Percentiles rank a stretch among this genome's conserved stretches.
These are phyloP conservation scores for Aspergillus sp. DNA, from an alignment of 2,329 filamentous ascomycete species.

Conservation along the genomic window DNA sequence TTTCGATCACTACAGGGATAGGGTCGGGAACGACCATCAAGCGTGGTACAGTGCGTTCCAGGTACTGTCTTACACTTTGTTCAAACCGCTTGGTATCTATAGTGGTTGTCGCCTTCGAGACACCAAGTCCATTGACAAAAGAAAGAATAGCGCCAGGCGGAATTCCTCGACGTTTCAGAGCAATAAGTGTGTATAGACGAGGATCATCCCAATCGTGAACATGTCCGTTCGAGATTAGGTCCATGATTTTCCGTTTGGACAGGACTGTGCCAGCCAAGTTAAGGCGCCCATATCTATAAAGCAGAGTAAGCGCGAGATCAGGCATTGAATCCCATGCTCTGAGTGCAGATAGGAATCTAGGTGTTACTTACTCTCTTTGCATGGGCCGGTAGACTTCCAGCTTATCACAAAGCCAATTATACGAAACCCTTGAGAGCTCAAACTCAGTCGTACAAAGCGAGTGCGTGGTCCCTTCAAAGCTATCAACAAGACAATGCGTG, in stretches of 20 bases:
- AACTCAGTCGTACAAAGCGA: not conserved
- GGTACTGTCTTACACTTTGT: not conserved
- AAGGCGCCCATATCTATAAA: slow-evolving; percentile 62
- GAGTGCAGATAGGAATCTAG: too few species aligned
- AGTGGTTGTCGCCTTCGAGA: slow-evolving; percentile 66
- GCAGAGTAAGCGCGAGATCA: too few species aligned
- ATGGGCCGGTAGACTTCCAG: not conserved
- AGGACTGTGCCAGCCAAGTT: slow-evolving; percentile 82
- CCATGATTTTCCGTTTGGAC: slow-evolving; percentile 78
- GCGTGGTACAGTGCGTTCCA: not conserved
- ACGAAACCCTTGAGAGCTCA: not conserved
- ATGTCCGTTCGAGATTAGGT: slow-evolving; percentile 70
- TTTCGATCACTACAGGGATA: not conserved
- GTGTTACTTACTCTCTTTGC: not conserved
- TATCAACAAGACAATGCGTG: not conserved
- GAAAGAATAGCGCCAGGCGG: slow-evolving; percentile 83
- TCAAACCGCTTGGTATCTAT: not conserved
- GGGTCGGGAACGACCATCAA: not conserved
- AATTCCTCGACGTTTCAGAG: slow-evolving; percentile 75
- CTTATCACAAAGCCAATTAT: not conserved
- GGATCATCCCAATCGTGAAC: slow-evolving; percentile 90
- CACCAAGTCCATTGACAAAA: slow-evolving; percentile 86
- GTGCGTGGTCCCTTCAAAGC: not conserved
- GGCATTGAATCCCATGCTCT: not conserved
- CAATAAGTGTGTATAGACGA: slow-evolving; percentile 83